Base-by-base conservation (phyloP, 1,284 basidiomycete genomes). In the Rhodotorula sp. region DNA sequence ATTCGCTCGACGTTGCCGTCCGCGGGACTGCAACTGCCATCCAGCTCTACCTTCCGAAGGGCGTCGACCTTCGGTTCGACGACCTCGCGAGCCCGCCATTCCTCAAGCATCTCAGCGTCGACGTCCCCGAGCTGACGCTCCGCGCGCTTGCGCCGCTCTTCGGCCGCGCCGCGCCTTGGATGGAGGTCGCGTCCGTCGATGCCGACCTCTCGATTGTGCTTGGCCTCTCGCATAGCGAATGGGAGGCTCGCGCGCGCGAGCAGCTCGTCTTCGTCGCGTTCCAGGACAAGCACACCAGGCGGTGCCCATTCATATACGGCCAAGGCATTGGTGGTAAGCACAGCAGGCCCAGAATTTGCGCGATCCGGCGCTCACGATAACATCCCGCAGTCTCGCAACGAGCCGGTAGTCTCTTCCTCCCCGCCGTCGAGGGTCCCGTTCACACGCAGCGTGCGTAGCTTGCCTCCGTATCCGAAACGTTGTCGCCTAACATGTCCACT, bases 241-340 rank as follows among this genome's bases (percentile, higher is more conserved):
- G 88, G 87, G 82, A 82, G 70, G 81, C 84, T 44, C 81, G 82
- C 44, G 87, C 87, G 1, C 77, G 81, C 48, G 80, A 79, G 9
- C 94, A 96, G 80, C 82, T 85, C 21, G 82, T 84, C 17, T 96
- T 92, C 79, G 79, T 96, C 29, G 81, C 82, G n/a, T 83, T 84
- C 57, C 90, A 96, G 80, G 94, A 96, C 80, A 79, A 76, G 29
- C 79, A 83, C 27, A 93, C 91, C 4, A 85, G 85, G 34, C 85
- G 94, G 71, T 76, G 72, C 60, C 54, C 61, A 3, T 76, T 73
- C 64, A 37, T 77, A 22, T 77, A 77, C 64, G 56, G 61, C 32
- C 8, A 63, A 25, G 60, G 55, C 4, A 22, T n/a, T 8, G 32
- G 44, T 29, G 34, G 65, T 68, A 39, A 37, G 51, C 32, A 2